phyloP scores from a whole-genome alignment of 2,329 filamentous ascomycete genomes.

The Colletotrichum sp. region DNA sequence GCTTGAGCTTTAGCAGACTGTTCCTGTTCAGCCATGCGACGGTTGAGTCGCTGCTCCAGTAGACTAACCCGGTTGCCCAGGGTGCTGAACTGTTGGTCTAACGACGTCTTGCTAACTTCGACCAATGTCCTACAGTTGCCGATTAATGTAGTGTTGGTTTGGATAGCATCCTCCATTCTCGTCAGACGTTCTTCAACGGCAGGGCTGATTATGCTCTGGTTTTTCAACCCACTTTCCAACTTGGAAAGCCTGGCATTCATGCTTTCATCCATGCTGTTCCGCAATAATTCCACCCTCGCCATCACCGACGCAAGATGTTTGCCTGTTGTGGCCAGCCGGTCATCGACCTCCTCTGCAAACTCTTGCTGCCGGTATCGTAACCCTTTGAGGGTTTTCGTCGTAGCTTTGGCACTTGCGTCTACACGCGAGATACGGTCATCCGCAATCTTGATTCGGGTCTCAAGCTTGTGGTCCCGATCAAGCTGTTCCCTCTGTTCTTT shows the following conservation, averaged over 20 bases:
- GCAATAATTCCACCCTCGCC: background rate
- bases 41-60: background rate
- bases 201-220: background rate
- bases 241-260: background rate
- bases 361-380: background rate
- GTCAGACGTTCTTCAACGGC: background rate
- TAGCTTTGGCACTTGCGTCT: background rate
- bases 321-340: background rate
- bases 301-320: background rate
- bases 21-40: background rate
- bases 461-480: background rate
- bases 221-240: background rate
- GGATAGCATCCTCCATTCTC: background rate
- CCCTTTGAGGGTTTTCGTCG: background rate
- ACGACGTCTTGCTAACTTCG: background rate
- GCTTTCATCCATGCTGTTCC: background rate
- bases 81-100: background rate
- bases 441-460: background rate
- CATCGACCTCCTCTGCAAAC: background rate
- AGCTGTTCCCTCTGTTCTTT: background rate
- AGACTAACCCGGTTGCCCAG: background rate
- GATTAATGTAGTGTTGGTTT: background rate
- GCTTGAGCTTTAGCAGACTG: background rate
- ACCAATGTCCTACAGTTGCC: slow-evolving; percentile 7
- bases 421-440: background rate